Evolutionary conservation across 306 rosid genomes (phyloP).

Genomic region (Vachellia collinsii): DNA sequence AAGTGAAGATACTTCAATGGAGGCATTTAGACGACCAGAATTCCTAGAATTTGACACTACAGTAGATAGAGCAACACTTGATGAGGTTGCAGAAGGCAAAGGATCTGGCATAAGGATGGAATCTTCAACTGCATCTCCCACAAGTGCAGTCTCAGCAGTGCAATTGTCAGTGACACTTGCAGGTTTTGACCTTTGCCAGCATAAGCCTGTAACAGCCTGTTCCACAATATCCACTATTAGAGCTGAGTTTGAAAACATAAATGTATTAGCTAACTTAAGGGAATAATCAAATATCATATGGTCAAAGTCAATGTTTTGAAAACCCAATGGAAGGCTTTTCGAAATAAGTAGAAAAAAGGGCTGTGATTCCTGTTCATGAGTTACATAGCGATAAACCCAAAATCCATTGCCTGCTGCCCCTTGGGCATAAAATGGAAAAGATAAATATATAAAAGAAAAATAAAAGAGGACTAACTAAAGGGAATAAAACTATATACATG

Average conservation of each 20-base stretch:
- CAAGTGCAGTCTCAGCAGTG: conserved; percentile 77
- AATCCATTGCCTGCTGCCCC: not conserved
- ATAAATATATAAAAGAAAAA: not conserved
- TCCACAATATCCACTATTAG: conserved; percentile 46
- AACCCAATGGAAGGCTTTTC: not conserved
- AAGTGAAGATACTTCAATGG: conserved; percentile 59
- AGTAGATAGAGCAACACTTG: conserved; percentile 61
- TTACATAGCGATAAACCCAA: not conserved
- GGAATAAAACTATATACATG: not conserved
- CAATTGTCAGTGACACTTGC: conserved; percentile 83
- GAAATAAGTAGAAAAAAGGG: not conserved
- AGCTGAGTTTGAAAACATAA: conserved; percentile 25
- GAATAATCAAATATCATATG: not conserved
- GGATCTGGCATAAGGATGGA: conserved; percentile 99
- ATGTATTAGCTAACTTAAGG: conserved; percentile 8
- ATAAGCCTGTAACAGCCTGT: conserved; percentile 96
- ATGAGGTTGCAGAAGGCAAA: conserved; percentile 81
- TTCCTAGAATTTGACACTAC: conserved; percentile 63
- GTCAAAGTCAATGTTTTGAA: conserved; percentile 6
- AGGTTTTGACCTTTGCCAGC: conserved; percentile 99
- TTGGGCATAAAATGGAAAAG: not conserved
- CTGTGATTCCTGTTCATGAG: not conserved
- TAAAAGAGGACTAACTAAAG: not conserved
- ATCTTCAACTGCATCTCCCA: conserved; percentile 91
- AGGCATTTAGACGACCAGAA: conserved; percentile 65